Evolutionary conservation across 83 land plant genomes (phyloP).

Genomic region (Picea engelmannii): DNA sequence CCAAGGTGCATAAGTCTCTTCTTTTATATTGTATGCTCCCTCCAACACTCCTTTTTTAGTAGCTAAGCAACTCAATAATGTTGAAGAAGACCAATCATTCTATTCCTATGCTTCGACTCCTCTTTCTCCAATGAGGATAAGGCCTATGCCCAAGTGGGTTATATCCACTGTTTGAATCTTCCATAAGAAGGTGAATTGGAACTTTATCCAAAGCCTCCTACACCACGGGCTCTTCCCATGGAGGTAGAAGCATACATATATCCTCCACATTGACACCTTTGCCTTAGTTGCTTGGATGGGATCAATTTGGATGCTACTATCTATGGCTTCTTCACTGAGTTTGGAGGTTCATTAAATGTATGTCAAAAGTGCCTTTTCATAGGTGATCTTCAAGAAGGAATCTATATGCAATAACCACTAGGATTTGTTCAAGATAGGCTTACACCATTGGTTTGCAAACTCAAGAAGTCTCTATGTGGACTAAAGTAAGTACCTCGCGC

Average conservation of each 20-base stretch:
- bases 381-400: background rate
- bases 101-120: too few species aligned
- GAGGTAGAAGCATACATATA: background rate
- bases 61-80: too few species aligned
- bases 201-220: background rate
- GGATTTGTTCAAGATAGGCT: background rate
- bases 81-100: too few species aligned
- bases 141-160: too few species aligned
- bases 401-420: background rate
- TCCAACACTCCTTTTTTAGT: too few species aligned
- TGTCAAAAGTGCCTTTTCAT: background rate
- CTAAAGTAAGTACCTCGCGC: background rate
- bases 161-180: too few species aligned
- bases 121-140: too few species aligned
- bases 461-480: background rate
- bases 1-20: too few species aligned
- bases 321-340: background rate
- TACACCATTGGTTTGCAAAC: background rate
- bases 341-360: background rate
- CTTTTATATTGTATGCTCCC: too few species aligned
- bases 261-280: too few species aligned
- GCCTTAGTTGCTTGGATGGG: background rate
- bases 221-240: background rate
- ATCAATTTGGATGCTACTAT: background rate
- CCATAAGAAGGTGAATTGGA: background rate